Evolutionary conservation across 2,329 filamentous ascomycete genomes (phyloP).

Genomic region (Neopestalotiopsis clavispora): DNA sequence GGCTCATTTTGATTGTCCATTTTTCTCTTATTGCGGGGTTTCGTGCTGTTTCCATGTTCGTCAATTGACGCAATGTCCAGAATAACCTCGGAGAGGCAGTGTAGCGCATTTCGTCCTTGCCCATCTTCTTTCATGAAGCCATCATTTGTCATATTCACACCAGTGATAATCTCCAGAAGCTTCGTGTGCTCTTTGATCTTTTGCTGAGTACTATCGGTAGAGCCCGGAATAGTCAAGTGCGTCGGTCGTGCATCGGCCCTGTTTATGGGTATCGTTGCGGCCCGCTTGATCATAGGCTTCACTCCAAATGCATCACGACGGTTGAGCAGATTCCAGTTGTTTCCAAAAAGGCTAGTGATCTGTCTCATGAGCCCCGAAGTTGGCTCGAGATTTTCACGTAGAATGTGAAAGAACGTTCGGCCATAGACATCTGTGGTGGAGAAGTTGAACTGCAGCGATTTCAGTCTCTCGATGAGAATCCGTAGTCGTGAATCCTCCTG

Average conservation of each 20-base stretch:
- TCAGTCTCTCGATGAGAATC: conserved; percentile 28
- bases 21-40: conserved; percentile 42
- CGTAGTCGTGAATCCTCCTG: conserved; percentile 26
- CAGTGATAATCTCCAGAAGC: conserved; percentile 42
- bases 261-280: conserved; percentile 18
- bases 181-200: conserved; percentile 34
- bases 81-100: conserved; percentile 62
- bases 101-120: conserved; percentile 59
- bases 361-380: conserved; percentile 24
- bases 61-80: conserved; percentile 39
- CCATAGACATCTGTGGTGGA: conserved; percentile 36
- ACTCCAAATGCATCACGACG: conserved; percentile 55
- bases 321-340: conserved; percentile 34
- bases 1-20: conserved; percentile 30
- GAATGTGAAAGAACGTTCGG: conserved; percentile 36
- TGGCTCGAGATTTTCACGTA: conserved; percentile 30
- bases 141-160: conserved; percentile 29
- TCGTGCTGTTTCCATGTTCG: conserved; percentile 37
- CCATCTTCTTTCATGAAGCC: conserved; percentile 43
- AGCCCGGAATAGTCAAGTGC: conserved; percentile 28
- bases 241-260: conserved; percentile 14
- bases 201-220: conserved; percentile 25
- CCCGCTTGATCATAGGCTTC: conserved; percentile 28
- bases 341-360: conserved; percentile 29
- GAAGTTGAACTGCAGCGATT: conserved; percentile 25